A percentile compares a stretch with the other conserved stretches of the same genome.
Conservation (phyloP, 139 green algal genomes). For the Microglena sp. region DNA sequence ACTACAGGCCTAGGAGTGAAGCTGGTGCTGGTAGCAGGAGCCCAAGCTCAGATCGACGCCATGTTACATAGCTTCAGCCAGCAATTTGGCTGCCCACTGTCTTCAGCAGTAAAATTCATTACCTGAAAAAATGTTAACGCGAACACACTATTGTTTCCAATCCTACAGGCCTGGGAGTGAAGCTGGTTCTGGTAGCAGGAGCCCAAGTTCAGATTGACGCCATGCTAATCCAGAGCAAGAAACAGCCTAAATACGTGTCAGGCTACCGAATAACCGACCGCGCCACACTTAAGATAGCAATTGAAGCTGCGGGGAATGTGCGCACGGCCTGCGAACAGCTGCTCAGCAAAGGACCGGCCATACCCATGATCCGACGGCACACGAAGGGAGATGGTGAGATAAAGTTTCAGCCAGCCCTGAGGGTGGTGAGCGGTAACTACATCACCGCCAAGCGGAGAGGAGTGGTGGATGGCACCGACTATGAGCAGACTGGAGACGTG, state of each 20-base stretch:
- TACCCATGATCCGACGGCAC: constrained; percentile 83
- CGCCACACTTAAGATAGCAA: constrained; percentile 23
- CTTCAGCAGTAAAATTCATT: no score
- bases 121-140: no score
- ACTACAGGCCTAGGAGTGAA: constrained; percentile 66
- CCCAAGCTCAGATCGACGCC: constrained; percentile 52
- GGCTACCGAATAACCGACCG: constrained; percentile 77
- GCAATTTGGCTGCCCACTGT: no score
- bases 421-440: constrained; percentile 81
- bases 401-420: constrained; percentile 36
- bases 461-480: constrained; percentile 87
- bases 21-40: constrained; percentile 83
- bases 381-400: constrained; percentile 49
- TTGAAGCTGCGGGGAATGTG: constrained; percentile 57
- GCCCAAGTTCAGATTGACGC: constrained; percentile 55
- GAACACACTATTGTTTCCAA: no score
- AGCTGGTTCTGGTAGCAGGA: constrained; percentile 80
- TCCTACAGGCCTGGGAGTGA: constrained; percentile 75
- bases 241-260: constrained; percentile 38
- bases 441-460: constrained; percentile 78
- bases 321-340: constrained; percentile 63
- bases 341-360: constrained; percentile 63
- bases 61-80: no score
- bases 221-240: constrained; percentile 30
- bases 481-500: constrained; percentile 71